A percentile compares a stretch with the other conserved stretches of the same genome.
phyloP scores from a whole-genome alignment of 108 stramenopile species.

The Discostella stelligeroides region DNA sequence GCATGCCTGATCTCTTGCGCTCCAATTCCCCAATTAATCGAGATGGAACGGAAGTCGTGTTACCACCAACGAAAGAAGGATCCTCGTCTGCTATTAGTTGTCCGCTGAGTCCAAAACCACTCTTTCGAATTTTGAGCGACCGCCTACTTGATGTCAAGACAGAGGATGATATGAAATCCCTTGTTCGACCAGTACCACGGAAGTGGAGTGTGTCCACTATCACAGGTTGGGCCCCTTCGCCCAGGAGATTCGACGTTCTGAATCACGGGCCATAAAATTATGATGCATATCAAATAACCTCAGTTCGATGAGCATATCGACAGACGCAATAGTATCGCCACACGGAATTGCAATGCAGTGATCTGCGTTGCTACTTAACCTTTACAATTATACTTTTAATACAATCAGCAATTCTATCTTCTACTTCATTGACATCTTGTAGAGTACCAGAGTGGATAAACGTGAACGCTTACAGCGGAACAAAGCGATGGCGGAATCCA shows the following conservation, averaged over 20 bases:
- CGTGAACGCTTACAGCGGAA: conserved; percentile 31
- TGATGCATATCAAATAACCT: no score
- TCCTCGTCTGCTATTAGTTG: neutral
- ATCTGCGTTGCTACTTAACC: no score
- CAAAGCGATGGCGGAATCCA: conserved; percentile 31
- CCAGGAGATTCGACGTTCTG: neutral
- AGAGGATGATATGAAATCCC: conserved; percentile 28
- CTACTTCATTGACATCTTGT: no score
- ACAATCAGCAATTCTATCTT: no score
- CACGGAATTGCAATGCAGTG: no score
- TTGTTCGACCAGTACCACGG: conserved; percentile 34
- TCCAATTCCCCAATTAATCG: neutral
- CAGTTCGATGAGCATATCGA: no score
- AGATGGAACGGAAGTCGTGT: no score
- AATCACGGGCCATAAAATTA: neutral
- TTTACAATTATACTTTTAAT: neutral
- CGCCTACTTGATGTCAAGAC: conserved; percentile 36
- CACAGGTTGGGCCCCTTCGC: neutral
- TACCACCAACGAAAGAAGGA: neutral
- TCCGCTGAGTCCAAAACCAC: conserved; percentile 17
- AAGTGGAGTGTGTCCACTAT: conserved; percentile 4
- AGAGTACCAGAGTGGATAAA: no score
- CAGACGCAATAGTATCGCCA: no score
- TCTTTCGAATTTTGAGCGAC: conserved; percentile 28
- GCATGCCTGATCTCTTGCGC: conserved; percentile 3